These are phyloP conservation scores for Trichoderma sp. DNA, from an alignment of 2,329 filamentous ascomycete genomes.

Conservation along the genomic window DNA sequence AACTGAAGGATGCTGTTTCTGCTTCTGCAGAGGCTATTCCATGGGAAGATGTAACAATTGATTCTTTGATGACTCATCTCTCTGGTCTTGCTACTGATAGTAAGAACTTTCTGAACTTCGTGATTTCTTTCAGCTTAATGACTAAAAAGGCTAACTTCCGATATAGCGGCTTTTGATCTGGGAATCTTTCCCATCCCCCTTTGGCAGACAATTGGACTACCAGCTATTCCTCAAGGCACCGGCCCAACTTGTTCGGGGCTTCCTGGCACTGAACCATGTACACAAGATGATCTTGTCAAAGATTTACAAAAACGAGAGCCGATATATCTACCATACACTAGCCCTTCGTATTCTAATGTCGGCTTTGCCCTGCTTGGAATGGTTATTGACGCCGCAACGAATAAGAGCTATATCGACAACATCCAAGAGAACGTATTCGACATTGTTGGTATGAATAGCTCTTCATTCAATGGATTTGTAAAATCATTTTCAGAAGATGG, in stretches of 20 bases:
- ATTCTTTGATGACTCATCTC: conserved; percentile 50
- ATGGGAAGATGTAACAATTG: conserved; percentile 54
- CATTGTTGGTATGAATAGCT: conserved; percentile 1
- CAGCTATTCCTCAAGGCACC: background rate
- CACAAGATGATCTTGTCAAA: conserved; percentile 36
- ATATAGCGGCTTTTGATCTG: conserved; percentile 1
- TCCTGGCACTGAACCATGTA: background rate
- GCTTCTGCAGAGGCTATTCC: conserved; percentile 39
- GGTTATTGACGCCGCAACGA: conserved; percentile 51
- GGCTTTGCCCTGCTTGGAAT: conserved; percentile 51
- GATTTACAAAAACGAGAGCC: conserved; percentile 41
- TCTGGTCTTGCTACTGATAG: conserved; percentile 47
- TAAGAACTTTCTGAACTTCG: conserved; percentile 32
- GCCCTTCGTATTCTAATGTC: conserved; percentile 55
- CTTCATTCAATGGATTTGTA: conserved; percentile 37
- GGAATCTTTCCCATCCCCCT: background rate
- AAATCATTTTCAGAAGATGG: conserved; percentile 35
- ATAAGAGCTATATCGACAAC: conserved; percentile 41
- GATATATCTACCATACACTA: conserved; percentile 48
- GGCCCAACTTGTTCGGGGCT: conserved; percentile 3
- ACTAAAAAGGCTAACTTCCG: background rate
- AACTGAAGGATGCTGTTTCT: background rate
- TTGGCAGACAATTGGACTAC: conserved; percentile 8
- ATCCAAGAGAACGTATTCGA: background rate
- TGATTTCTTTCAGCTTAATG: background rate